Base-by-base conservation (phyloP, 2,329 filamentous ascomycete species). In the Botrytis galanthina region DNA sequence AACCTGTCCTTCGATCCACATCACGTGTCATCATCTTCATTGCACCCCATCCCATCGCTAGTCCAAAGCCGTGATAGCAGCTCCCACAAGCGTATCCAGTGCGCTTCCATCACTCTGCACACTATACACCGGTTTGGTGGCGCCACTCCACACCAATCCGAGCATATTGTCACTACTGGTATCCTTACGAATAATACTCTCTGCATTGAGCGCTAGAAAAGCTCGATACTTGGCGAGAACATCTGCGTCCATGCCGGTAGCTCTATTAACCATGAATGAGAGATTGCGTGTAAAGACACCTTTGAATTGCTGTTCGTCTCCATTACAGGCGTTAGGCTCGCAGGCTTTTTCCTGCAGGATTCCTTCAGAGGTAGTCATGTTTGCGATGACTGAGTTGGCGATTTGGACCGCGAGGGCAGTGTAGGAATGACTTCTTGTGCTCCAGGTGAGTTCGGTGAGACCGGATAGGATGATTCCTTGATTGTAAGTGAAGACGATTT, bases 231-330 rank as follows among this genome's bases (percentile, higher is more conserved):
- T 51, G 14, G 37, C 20, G 12, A 59, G 32, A 3, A 69, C 51
- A 32, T 60, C 39, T 1, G 46, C 32, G 9, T 71, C 60, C 1
- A 66, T 7, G 0, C 59, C 59, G 22, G 22, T 76, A 1, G 75
- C 77, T 16, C 79, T 71, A 12, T 82, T 78, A 35, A 91, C 84
- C 48, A 94, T 81, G 72, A 87, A 86, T 48, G 85, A 84, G 32
- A 94, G 82, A 78, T 92, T 92, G 32, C 90, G 86, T 26, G 88
- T 85, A 75, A 93, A 92, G 51, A 93, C 84, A 5, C 92, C 92
- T 81, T 94, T 93, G 85, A 93, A 94, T 78, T 92, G 89, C 48
- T 87, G 85, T 1, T 84, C 86, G 74, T 90, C 87, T 29, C 78
- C 80, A 18, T 75, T 67, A 51, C 79, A 80, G 12, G 83, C 84